Conservation (phyloP, 2,329 filamentous ascomycete genomes). For the Fulvia fulva region DNA sequence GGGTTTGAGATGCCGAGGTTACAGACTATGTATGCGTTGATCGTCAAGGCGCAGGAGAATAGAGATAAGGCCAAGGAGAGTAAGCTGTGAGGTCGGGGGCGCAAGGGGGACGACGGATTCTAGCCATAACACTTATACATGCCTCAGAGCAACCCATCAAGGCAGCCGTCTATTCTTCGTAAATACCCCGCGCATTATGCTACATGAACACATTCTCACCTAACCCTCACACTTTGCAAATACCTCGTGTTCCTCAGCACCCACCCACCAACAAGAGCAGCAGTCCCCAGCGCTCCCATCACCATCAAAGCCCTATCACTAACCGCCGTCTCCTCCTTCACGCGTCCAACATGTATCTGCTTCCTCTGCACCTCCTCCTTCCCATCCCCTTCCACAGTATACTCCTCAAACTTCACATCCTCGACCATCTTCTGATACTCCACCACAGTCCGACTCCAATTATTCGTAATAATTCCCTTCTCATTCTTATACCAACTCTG, state of each 20-base stretch:
- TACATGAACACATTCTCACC: slow-evolving; percentile 11
- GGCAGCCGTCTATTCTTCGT: too few relatives aligned
- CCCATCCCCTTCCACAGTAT: slow-evolving; percentile 34
- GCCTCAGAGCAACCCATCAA: too few relatives aligned
- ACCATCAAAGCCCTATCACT: slow-evolving; percentile 35
- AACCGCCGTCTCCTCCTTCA: slow-evolving; percentile 43
- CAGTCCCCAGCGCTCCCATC: slow-evolving; percentile 36
- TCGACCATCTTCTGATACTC: slow-evolving; percentile 51
- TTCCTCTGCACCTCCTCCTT: slow-evolving; percentile 32
- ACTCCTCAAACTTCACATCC: slow-evolving; percentile 46
- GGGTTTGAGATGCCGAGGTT: slow-evolving; percentile 63
- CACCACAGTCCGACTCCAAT: slow-evolving; percentile 52
- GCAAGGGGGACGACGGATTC: too few relatives aligned
- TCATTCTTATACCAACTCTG: slow-evolving; percentile 56
- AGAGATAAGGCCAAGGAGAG: slow-evolving; percentile 40
- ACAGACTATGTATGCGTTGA: slow-evolving; percentile 62
- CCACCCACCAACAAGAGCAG: slow-evolving; percentile 36
- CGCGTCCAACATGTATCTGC: slow-evolving; percentile 39
- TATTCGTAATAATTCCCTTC: slow-evolving; percentile 54
- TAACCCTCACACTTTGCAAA: slow-evolving; percentile 20
- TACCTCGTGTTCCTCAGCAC: slow-evolving; percentile 44
- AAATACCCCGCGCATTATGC: too few relatives aligned
- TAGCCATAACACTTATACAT: too few relatives aligned
- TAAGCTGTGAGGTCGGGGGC: slow-evolving; percentile 20
- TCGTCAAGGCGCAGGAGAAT: slow-evolving; percentile 58